These are phyloP conservation scores for Ceratobasidium sp. DNA, from an alignment of 1,284 basidiomycete species.

Conservation along the genomic window DNA sequence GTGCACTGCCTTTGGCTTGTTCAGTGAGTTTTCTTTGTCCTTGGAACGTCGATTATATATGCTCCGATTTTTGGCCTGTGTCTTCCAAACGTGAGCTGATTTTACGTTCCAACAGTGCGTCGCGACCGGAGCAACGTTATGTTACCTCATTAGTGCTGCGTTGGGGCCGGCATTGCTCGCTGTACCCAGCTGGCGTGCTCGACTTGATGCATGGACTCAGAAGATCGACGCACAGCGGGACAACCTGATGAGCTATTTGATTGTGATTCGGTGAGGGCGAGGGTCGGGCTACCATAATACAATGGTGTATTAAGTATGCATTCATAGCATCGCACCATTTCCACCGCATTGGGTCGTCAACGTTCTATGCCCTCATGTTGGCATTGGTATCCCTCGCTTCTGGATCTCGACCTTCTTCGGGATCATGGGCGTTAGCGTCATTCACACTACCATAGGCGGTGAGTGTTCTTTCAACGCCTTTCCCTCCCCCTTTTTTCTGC, in stretches of 20 bases:
- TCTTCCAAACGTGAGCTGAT: background rate
- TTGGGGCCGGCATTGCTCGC: conserved; percentile 89
- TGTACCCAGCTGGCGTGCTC: conserved; percentile 81
- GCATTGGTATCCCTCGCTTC: conserved; percentile 84
- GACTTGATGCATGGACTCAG: conserved; percentile 81
- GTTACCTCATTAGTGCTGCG: conserved; percentile 90
- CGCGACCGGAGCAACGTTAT: conserved; percentile 88
- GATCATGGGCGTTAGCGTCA: conserved; percentile 89
- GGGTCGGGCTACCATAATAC: background rate
- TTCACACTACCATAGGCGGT: conserved; percentile 95
- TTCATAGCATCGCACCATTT: conserved; percentile 83
- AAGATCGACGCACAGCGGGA: conserved; percentile 75
- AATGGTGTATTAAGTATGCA: background rate
- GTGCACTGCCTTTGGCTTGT: conserved; percentile 90
- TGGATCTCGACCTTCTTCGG: conserved; percentile 92
- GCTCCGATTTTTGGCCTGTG: background rate
- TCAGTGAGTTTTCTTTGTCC: conserved; percentile 53
- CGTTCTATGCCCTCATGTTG: conserved; percentile 90
- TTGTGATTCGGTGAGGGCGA: conserved; percentile 65
- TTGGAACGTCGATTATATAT: background rate
- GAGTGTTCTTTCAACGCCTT: conserved; percentile 44
- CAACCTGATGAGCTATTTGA: conserved; percentile 87
- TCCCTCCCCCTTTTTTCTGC: background rate
- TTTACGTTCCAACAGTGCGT: conserved; percentile 63
- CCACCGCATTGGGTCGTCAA: conserved; percentile 96